Percentiles rank a stretch among this genome's conserved stretches.
These are phyloP conservation scores for Suillus weaverae DNA, from an alignment of 768 basidiomycete species.

Conservation along the genomic window DNA sequence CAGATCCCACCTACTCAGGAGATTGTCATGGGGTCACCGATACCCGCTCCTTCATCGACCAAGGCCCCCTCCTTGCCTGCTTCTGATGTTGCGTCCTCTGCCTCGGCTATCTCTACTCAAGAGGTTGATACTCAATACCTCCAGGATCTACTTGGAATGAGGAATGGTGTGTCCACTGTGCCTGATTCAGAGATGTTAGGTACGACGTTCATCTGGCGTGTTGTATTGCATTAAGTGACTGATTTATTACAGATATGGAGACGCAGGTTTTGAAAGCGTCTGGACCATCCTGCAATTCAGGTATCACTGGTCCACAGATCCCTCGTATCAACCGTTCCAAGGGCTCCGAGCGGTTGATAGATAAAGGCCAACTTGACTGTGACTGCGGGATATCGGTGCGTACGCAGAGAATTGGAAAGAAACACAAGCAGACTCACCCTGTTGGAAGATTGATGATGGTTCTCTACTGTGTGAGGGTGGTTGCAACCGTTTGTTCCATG, in stretches of 20 bases:
- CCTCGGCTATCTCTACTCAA: slow-evolving; percentile 26
- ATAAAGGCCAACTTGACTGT: slow-evolving; percentile 54
- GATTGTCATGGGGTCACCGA: slow-evolving; percentile 25
- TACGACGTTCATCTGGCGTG: slow-evolving; percentile 18
- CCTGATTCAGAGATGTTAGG: slow-evolving; percentile 52
- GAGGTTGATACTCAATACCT: slow-evolving; percentile 43
- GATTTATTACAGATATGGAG: slow-evolving; percentile 29
- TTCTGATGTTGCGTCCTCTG: slow-evolving; percentile 22
- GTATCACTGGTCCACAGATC: neutral
- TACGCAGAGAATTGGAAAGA: slow-evolving; percentile 1
- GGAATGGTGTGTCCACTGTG: slow-evolving; percentile 7
- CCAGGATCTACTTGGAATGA: slow-evolving; percentile 27
- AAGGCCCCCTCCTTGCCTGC: slow-evolving; percentile 25
- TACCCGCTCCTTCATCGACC: slow-evolving; percentile 17
- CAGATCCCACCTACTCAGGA: slow-evolving; percentile 38
- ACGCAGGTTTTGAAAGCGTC: slow-evolving; percentile 26
- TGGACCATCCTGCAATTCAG: slow-evolving; percentile 13
- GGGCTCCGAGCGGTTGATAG: slow-evolving; percentile 17
- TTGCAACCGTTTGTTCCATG: slow-evolving; percentile 75
- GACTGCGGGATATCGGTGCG: slow-evolving; percentile 66
- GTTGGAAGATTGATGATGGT: slow-evolving; percentile 53
- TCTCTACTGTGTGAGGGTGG: slow-evolving; percentile 65
- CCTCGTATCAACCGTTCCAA: slow-evolving; percentile 11
- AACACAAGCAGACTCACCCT: neutral
- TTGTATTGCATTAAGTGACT: neutral